Percentiles rank a stretch among this genome's conserved stretches.
Conservation (phyloP, 345 rosid genomes). For the Sonneratia alba region DNA sequence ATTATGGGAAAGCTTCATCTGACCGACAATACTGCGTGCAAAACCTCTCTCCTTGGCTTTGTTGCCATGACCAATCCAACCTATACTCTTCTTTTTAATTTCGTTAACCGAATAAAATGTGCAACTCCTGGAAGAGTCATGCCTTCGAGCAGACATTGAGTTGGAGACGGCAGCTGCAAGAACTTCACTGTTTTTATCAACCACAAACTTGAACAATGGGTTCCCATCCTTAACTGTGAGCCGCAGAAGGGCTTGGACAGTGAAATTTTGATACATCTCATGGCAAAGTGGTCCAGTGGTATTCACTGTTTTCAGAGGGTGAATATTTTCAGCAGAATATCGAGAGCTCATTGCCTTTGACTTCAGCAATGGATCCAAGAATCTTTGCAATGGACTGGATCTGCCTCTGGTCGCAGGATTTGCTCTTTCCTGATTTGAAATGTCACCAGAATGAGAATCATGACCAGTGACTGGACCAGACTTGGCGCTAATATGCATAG, state of each 20-base stretch:
- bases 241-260: conserved; percentile 50
- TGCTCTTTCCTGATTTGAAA: conserved; percentile 29
- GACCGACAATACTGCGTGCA: conserved; percentile 42
- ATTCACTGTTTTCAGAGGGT: conserved; percentile 19
- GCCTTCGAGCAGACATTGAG: conserved; percentile 28
- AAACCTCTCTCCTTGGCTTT: conserved; percentile 50
- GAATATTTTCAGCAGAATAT: conserved; percentile 29
- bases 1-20: conserved; percentile 39
- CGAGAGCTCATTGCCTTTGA: conserved; percentile 24
- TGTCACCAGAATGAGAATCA: conserved; percentile 24
- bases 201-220: conserved; percentile 58
- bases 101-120: conserved; percentile 59
- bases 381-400: conserved; percentile 67
- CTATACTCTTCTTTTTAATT: conserved; percentile 47
- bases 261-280: conserved; percentile 27
- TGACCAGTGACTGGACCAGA: conserved; percentile 47
- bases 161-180: conserved; percentile 62
- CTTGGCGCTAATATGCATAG: conserved; percentile 32
- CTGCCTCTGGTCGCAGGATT: conserved; percentile 32
- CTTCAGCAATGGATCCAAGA: conserved; percentile 61
- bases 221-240: conserved; percentile 52
- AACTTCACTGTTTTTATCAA: conserved; percentile 38
- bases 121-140: conserved; percentile 28
- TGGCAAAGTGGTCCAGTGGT: conserved; percentile 17
- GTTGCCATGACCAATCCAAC: conserved; percentile 55